phyloP scores from a whole-genome alignment of 805 yeast species.

The Yarrowia yakushimensis region DNA sequence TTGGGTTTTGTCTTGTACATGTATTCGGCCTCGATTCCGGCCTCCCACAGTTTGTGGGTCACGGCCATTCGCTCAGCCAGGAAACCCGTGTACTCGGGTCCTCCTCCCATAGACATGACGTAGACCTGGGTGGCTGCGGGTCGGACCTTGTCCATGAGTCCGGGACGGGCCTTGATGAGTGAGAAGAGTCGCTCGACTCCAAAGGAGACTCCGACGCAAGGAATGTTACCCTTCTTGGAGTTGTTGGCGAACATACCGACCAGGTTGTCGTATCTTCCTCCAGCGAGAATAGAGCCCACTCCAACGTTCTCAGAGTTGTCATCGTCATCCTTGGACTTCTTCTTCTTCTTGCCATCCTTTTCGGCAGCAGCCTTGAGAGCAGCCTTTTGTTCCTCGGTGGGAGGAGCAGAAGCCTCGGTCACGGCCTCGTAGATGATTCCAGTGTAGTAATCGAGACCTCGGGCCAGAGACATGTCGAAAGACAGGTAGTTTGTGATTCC shows the following conservation, averaged over 20 bases:
- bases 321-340: conserved; percentile 54
- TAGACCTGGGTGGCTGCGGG: conserved; percentile 89
- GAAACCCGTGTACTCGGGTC: conserved; percentile 92
- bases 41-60: conserved; percentile 78
- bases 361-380: conserved; percentile 39
- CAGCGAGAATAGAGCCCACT: conserved; percentile 97
- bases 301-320: conserved; percentile 97
- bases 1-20: conserved; percentile 91
- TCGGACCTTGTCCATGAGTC: conserved; percentile 60
- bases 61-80: conserved; percentile 86
- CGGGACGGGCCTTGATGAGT: conserved; percentile 71
- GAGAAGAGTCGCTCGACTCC: conserved; percentile 96
- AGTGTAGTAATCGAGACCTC: conserved; percentile 97
- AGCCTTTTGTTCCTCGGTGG: conserved; percentile 66
- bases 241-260: conserved; percentile 95
- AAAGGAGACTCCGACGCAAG: conserved; percentile 95
- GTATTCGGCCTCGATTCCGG: conserved; percentile 87
- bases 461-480: conserved; percentile 90
- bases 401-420: conserved; percentile 95
- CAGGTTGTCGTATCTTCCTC: conserved; percentile 95
- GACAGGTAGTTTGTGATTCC: conserved; percentile 61
- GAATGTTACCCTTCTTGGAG: conserved; percentile 70
- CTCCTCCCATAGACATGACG: conserved; percentile 98
- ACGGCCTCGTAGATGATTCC: conserved; percentile 97
- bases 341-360: conserved; percentile 41